Conservation (phyloP, 192 early-diverging fungal species). For the Linnemannia exigua region DNA sequence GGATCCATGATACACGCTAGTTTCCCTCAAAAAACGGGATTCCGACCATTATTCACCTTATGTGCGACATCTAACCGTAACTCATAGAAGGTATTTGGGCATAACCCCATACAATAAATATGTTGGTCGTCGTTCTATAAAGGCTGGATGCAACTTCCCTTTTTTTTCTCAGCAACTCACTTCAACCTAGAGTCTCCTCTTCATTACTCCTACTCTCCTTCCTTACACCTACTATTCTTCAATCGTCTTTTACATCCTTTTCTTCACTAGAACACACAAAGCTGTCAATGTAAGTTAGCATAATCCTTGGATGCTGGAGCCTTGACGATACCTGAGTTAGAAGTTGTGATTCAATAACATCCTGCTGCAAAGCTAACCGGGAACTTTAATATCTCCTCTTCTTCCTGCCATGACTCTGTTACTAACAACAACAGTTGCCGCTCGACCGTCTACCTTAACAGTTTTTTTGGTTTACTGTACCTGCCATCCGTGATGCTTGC, state of each 20-base stretch:
- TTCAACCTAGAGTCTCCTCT: conserved; percentile 23
- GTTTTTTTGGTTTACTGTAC: conserved; percentile 29
- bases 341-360: conserved; percentile 10
- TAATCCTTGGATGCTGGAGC: conserved; percentile 20
- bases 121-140: conserved; percentile 25
- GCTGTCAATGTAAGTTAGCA: conserved; percentile 31
- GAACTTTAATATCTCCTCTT: conserved; percentile 17
- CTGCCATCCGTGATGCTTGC: conserved; percentile 22
- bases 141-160: conserved; percentile 20
- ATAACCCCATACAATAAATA: conserved; percentile 4
- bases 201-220: conserved; percentile 21
- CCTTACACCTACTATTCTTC: conserved; percentile 26
- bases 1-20: conserved; percentile 19
- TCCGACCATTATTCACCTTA: conserved; percentile 21
- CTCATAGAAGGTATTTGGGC: conserved; percentile 19
- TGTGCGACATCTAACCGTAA: conserved; percentile 22
- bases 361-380: conserved; percentile 18
- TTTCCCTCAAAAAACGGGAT: conserved; percentile 20
- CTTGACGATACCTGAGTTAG: conserved; percentile 13
- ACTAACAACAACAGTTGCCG: conserved; percentile 19
- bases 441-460: conserved; percentile 21
- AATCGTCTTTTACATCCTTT: conserved; percentile 13
- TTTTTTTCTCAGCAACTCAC: conserved; percentile 30
- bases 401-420: conserved; percentile 28
- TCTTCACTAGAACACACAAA: conserved; percentile 23